A percentile compares a stretch with the other conserved stretches of the same genome.
phyloP scores from a whole-genome alignment of 176 grass and related monocot genomes.

The Thalia dealbata region DNA sequence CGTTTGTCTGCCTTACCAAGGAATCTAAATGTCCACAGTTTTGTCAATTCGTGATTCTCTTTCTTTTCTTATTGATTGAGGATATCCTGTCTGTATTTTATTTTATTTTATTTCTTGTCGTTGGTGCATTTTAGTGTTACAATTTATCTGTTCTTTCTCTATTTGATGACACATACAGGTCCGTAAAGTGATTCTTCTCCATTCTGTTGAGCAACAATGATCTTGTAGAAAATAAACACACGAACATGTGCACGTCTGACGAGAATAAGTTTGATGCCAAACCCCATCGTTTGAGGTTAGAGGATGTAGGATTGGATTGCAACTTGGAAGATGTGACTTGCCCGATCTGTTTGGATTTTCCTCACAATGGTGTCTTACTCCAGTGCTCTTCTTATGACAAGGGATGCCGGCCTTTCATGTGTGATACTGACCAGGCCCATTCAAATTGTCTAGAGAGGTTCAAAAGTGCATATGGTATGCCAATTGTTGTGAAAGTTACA shows the following conservation, averaged over 20 bases:
- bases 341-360: slow-evolving; percentile 81
- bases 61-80: no score
- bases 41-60: no score
- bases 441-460: slow-evolving; percentile 93
- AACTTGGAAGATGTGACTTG: slow-evolving; percentile 82
- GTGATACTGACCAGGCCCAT: slow-evolving; percentile 73
- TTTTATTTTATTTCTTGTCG: no score
- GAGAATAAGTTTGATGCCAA: slow-evolving; percentile 40
- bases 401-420: slow-evolving; percentile 81
- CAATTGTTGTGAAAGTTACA: slow-evolving; percentile 47
- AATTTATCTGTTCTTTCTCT: neutral
- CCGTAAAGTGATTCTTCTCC: neutral
- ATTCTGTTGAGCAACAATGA: neutral
- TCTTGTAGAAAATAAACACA: neutral
- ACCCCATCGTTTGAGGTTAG: slow-evolving; percentile 32
- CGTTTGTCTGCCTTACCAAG: no score
- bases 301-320: slow-evolving; percentile 38
- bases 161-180: neutral
- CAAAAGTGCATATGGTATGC: slow-evolving; percentile 60
- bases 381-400: slow-evolving; percentile 77
- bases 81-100: neutral
- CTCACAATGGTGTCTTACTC: slow-evolving; percentile 74
- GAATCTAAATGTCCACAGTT: no score
- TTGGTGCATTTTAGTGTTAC: no score
- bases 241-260: slow-evolving; percentile 36